Percentiles rank a stretch among this genome's conserved stretches.
phyloP scores from a whole-genome alignment of 371 early-diverging fungal species.

The Coemansia sp. region DNA sequence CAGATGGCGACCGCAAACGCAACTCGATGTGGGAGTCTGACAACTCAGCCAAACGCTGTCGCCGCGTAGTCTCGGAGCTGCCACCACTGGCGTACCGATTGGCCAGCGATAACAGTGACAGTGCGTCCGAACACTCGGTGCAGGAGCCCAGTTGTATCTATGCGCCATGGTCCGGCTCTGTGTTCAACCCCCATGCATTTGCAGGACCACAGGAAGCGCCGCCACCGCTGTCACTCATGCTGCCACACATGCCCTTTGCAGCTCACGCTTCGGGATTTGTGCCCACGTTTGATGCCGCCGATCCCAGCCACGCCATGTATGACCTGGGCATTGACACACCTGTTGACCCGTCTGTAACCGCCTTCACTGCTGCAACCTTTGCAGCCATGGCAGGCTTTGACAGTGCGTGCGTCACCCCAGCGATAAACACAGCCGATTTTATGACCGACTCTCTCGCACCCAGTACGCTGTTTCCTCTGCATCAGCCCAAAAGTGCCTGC shows the following conservation, averaged over 20 bases:
- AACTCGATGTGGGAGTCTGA: neutral
- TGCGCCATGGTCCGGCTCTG: neutral
- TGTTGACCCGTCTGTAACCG: slow-evolving; percentile 6
- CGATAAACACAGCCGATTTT: neutral
- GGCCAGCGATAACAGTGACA: neutral
- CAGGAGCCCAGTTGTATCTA: neutral
- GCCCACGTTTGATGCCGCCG: slow-evolving; percentile 5
- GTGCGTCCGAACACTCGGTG: neutral
- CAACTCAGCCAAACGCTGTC: slow-evolving; percentile 24
- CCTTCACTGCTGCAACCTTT: slow-evolving; percentile 30
- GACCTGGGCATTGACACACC: slow-evolving; percentile 2
- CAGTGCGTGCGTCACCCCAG: neutral
- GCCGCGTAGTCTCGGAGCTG: slow-evolving; percentile 43
- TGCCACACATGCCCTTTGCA: neutral
- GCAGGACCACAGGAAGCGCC: neutral
- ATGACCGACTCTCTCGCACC: neutral
- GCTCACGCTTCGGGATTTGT: neutral
- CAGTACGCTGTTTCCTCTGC: neutral
- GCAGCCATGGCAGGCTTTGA: slow-evolving; percentile 24
- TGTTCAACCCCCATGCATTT: neutral
- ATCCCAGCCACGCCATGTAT: neutral
- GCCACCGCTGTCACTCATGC: neutral
- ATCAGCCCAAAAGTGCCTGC: slow-evolving; percentile 1
- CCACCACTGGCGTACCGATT: slow-evolving; percentile 17
- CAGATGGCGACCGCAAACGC: slow-evolving; percentile 25